Evolutionary conservation across 805 yeast species (phyloP).

Genomic region (Nakazawaea siamensis): DNA sequence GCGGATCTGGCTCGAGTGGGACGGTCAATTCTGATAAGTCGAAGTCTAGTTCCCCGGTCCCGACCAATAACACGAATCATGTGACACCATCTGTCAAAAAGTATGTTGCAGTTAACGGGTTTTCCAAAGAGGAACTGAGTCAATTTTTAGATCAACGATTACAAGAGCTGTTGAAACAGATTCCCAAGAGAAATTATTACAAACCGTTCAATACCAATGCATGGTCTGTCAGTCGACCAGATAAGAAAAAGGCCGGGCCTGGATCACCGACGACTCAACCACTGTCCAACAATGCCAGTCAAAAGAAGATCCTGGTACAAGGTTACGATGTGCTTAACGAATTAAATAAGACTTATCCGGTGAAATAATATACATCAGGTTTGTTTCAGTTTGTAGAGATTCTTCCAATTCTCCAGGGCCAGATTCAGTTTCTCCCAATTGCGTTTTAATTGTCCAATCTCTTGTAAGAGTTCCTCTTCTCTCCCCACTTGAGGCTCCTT

Average conservation of each 20-base stretch:
- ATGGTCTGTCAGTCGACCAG: slow-evolving; percentile 3
- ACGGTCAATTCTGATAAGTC: too few species aligned
- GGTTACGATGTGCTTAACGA: slow-evolving; percentile 6
- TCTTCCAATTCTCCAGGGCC: slow-evolving; percentile 20
- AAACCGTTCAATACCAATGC: slow-evolving; percentile 3
- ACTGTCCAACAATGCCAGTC: not conserved
- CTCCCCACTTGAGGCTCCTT: not conserved
- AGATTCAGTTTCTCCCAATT: slow-evolving; percentile 16
- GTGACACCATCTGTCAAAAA: not conserved
- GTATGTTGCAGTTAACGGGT: slow-evolving; percentile 1
- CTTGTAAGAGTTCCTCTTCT: slow-evolving; percentile 10
- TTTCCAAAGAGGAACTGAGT: not conserved
- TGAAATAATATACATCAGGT: not conserved
- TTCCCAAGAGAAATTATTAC: slow-evolving; percentile 4
- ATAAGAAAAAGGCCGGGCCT: not conserved
- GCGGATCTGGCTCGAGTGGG: not conserved
- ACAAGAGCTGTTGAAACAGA: not conserved
- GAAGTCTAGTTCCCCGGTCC: not conserved
- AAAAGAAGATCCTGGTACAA: not conserved
- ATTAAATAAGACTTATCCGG: slow-evolving; percentile 1
- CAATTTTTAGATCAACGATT: slow-evolving; percentile 3
- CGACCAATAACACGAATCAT: not conserved
- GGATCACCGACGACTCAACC: not conserved
- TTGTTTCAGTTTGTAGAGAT: slow-evolving; percentile 11
- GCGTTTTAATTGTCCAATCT: slow-evolving; percentile 3